Base-by-base conservation (phyloP, 1,284 basidiomycete species). In the Ganoderma sp. region DNA sequence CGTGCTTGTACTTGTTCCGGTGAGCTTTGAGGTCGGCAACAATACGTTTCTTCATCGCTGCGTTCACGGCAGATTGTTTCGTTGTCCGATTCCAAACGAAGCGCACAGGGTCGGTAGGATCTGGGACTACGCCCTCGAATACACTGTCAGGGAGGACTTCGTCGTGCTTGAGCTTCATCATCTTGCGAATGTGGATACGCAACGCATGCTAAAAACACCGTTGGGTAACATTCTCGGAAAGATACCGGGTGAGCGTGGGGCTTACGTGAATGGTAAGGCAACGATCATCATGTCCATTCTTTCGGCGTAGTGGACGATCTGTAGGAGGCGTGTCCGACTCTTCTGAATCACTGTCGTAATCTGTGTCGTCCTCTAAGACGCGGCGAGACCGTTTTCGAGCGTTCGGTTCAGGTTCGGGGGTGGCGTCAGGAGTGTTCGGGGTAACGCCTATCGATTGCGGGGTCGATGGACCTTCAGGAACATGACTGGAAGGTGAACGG, bases 51-150 rank as follows among this genome's bases (percentile, higher is more conserved):
- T 90, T 92, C 90, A 92, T 92, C 8, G 84, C 83, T 7, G 82
- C 80, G 68, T 92, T 92, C 72, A 92, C 90, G 25, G 87, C 82
- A 0, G 90, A 91, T 73, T 92, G 89, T 69, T 87, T 90, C 10
- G 84, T 81, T 0, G 90, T 92, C 77, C 90, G 90, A 66, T 88
- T 86, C 90, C 90, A 92, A 3, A 91, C 88, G 73, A 92, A 92
- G 17, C 91, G 88, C 12, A 93, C 81, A 2, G 90, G 85, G 25
- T 88, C 83, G 25, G 81, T 75, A 8, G 80, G 71, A 3, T 78
- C 78, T 2, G 88, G 72, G 1, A 78, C 71, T 12, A 77, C 78
- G 14, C 85, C 87, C 73, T 92, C 90, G 7, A 76, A 73, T 73
- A 90, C 86, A 64, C 84, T 86, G 66, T 87, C 84, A 0, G 90